phyloP scores from a whole-genome alignment of 2,329 filamentous ascomycete genomes.

The Xylariaceae sp. region DNA sequence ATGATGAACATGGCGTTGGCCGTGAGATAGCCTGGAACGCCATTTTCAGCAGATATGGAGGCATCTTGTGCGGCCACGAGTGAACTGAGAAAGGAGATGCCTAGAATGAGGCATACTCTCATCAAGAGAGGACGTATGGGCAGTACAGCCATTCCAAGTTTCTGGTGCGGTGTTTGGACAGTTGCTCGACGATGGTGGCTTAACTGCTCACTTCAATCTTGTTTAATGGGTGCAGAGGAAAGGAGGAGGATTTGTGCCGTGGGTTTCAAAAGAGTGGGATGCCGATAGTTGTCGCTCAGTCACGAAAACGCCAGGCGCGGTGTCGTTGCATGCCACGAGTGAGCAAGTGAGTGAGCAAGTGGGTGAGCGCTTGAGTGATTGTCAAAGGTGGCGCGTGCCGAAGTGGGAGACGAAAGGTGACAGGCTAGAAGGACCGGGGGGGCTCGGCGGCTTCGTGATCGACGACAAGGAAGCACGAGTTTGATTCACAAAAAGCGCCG shows the following conservation, averaged over 20 bases:
- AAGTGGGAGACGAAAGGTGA: too few relatives aligned
- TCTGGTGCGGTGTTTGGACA: constrained; percentile 17
- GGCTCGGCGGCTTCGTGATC: constrained; percentile 24
- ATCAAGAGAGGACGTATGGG: constrained; percentile 30
- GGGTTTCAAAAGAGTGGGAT: too few relatives aligned
- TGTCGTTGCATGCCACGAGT: not conserved
- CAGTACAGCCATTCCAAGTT: constrained; percentile 33
- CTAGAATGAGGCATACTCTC: constrained; percentile 33
- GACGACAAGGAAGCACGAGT: constrained; percentile 15
- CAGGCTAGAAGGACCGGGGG: too few relatives aligned
- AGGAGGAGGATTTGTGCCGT: too few relatives aligned
- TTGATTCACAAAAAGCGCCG: constrained; percentile 6
- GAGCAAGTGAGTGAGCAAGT: not conserved
- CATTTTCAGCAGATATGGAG: constrained; percentile 17
- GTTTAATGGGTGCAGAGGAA: not conserved
- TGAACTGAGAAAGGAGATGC: constrained; percentile 30
- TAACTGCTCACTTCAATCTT: constrained; percentile 1
- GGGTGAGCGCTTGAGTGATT: constrained; percentile 3
- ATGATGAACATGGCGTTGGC: too few relatives aligned
- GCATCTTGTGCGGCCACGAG: constrained; percentile 34
- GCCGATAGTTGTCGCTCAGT: constrained; percentile 1
- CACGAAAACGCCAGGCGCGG: not conserved
- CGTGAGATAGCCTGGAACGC: too few relatives aligned
- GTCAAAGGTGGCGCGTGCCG: constrained; percentile 12
- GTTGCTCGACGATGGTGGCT: constrained; percentile 19